Evolutionary conservation across 1,139 yeast genomes (phyloP), one percentile per base, ranked within the genome.

Genomic region (Hansenula lynferdii): DNA sequence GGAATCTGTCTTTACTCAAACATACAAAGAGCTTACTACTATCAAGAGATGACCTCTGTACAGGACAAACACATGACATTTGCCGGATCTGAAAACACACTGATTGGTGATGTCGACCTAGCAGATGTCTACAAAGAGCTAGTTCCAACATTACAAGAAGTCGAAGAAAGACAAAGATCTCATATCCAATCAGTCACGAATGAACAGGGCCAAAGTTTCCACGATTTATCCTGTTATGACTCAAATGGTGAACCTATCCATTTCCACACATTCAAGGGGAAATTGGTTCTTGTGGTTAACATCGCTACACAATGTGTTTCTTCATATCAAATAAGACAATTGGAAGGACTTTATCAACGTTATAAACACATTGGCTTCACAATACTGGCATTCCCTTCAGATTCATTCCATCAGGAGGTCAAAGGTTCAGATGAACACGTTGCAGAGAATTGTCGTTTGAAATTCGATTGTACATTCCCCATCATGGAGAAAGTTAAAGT

Each of bases 331-430:
- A 87, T 86, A 62, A 62, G 67, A 56, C 94, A 80, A 41, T 71
- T 90, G 42, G 95, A 90, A 64, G 77, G 69, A 45, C 65, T 90
- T 46, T 81, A 87, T 67, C 69, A 81, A 54, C 76, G 80, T 58
- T 85, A 80, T 64, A 69, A 72, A 42, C 84, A 72, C 44, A 58
- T 77, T 50, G 90, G 85, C 7, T 72, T 90, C 25, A 80, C 71
- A 36, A 73, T 90, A 37, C 58, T 90, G 35, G 97, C 95, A 1
- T 89, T 90, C 74, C 97, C 97, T 42, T 79, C 86, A 57, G 80
- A 81, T 59, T 97, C 89, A 59, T 90, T 90, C 57, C 86, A 84
- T 18, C 75, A 73, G 50, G 96, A 90, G 63, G 96, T 87, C 54
- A 95, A 95, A 3, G 77, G 77, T 1, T 58, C 73, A 5, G 78